Base-by-base conservation (phyloP, 192 early-diverging fungal species). In the Haplosporangium gracile region DNA sequence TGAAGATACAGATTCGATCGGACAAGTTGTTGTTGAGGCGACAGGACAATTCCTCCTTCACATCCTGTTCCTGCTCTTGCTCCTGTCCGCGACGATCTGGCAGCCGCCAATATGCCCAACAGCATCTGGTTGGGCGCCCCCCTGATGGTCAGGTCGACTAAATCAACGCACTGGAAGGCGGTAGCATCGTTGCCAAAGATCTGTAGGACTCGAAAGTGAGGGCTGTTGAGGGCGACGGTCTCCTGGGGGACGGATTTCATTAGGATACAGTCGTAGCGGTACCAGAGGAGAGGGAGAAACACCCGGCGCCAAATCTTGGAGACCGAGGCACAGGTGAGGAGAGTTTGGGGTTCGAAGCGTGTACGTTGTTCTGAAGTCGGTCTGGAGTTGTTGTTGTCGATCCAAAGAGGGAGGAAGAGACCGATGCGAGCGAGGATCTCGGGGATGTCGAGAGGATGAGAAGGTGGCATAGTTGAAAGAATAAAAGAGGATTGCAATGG, bases 361-460 rank as follows among this genome's bases (percentile, higher is more conserved):
- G 49, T 22, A 18, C 2, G 49, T 22, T 22, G 49, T 51, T 22
- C 49, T 20, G 39, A 65, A 40, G 53, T 8, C 1, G 60, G 24
- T 8, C n/a, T 65, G 1, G 3, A 26, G 57, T 0, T 22, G 51
- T 18, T 34, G 26, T 8, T 7, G 5, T 43, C 39, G 7, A 40
- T 24, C 74, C 57, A 76, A 0, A 76, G 38, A 4, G 74, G 53
- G 9, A 76, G 32, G 36, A 76, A 63, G 13, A 40, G 39, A 3
- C 53, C 74, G 22, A 76, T 40, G 39, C 74, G 40, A 18, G 47
- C 5, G 39, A 76, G 74, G 15, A 76, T 76, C 55, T 76, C 74
- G 36, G 74, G 74, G 57, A 76, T 76, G 26, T 57, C 57, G 20
- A 76, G 57, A 49, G 51, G 55, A 39, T 75, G 36, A 18, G 49